Evolutionary conservation across 2,329 filamentous ascomycete genomes (phyloP), one percentile per base, ranked within the genome.

Genomic region (Aspergillus floridensis): DNA sequence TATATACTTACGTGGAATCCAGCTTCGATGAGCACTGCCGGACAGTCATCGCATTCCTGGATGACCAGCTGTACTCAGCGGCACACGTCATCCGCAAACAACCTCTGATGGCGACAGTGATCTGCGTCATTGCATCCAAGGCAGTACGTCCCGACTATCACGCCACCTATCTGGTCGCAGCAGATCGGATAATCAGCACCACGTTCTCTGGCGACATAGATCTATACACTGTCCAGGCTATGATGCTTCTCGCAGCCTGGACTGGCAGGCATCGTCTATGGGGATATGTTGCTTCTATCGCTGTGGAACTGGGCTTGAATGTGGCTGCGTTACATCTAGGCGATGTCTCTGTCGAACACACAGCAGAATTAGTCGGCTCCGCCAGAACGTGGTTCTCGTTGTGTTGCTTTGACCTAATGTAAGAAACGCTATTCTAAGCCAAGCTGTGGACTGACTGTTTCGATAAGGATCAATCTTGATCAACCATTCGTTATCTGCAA

Each of bases 371-470:
- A 24, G 55, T 57, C 12, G 22, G 51, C 2, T 49, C 35, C 5
- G 55, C 55, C 8, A 44, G 55, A 26, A 52, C 49, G 26, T 57
- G 55, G 55, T 53, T 57, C 31, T 51, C 55, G 6, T 12, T 57
- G 22, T 57, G 55, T 22, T 57, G 48, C 22, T 57, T 52, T 52
- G 55, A 57, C 29, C 38, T 57, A 8, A 57, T 24, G 55, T 57
- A 57, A 19, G 48, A 8, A 11, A 35, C 19, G n/a, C 8, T 8
- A 11, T 19, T 2, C 11, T 2, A 4, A 14, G 16, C 22, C 4
- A 12, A 38, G 24, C 26, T 4, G 16, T 14, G n/a, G 11, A 49
- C 47, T 49, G 12, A 22, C 19, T 5, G 8, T 31, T 7, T 32
- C 5, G 12, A 31, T 16, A 3, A 56, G 53, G 26, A 19, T 49